Evolutionary conservation across 805 yeast genomes (phyloP), one percentile per base, ranked within the genome.

Genomic region (Sporopachydermia quercuum): DNA sequence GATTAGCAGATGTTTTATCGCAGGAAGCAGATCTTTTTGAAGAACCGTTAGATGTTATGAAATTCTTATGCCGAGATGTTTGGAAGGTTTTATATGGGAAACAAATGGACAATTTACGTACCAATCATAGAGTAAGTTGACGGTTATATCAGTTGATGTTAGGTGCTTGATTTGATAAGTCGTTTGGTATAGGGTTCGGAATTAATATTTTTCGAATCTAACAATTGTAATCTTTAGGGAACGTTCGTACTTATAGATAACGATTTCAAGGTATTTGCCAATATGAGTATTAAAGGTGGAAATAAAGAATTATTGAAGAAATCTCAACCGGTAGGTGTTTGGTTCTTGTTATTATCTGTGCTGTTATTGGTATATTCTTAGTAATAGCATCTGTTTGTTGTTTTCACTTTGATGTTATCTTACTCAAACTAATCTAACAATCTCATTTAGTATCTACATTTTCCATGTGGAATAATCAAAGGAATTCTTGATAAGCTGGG

Each of bases 71-170:
- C 55, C 70, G 94, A 37, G 96, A 87, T 48, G 79, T 87, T 18
- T 91, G 97, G 97, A 76, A 72, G 49, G 60, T 70, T 40, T 54
- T 89, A 18, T 85, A 74, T 58, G 74, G 76, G 33, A 89, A 86
- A 57, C 96, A 82, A 55, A 83, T 91, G 65, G 96, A 87, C 55
- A 86, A 85, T 48, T 65, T 91, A 43, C 71, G 94, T 45, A 91
- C 98, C 1, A 91, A 91, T 54, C 96, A 91, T 55, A 62, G 93
- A 33, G 82, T 68, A 16, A 51, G 48, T 41, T 23, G 11, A 23
- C 8, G n/a, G n/a, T n/a, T n/a, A n/a, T n/a, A n/a, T n/a, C n/a
- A n/a, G n/a, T n/a, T n/a, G n/a, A n/a, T n/a, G n/a, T n/a, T n/a
- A n/a, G n/a, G n/a, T n/a, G n/a, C n/a, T n/a, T n/a, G n/a, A n/a